Evolutionary conservation across 106 monocot species (phyloP).

Genomic region (Dendrobium huoshanense): DNA sequence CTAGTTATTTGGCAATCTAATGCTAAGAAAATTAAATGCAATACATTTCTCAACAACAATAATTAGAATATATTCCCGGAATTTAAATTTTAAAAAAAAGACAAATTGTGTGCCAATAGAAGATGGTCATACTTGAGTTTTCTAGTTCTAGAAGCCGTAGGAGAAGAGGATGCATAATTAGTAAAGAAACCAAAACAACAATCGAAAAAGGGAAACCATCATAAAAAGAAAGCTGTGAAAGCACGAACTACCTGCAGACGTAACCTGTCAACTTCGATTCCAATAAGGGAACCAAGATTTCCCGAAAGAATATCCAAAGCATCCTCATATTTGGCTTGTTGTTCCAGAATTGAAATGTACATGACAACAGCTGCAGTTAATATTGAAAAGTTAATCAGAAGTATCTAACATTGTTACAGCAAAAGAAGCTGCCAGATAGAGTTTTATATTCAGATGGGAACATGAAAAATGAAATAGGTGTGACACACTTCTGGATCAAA

Average conservation of each 20-base stretch:
- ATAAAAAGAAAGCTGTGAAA: neutral
- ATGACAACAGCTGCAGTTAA: conserved; percentile 59
- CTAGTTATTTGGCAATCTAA: too few relatives aligned
- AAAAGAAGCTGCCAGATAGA: neutral
- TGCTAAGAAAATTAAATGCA: neutral
- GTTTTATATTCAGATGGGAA: neutral
- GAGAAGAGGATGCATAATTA: neutral
- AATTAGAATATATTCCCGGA: neutral
- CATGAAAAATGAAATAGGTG: neutral
- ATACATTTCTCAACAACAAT: neutral
- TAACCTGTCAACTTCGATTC: conserved; percentile 84
- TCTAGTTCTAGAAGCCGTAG: neutral
- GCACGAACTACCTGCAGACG: conserved; percentile 82
- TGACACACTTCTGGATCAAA: neutral
- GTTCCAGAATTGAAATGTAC: conserved; percentile 91
- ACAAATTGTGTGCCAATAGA: neutral
- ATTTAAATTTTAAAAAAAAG: neutral
- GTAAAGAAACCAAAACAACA: neutral
- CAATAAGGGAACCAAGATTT: conserved; percentile 72
- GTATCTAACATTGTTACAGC: neutral
- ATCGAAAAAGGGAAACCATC: neutral
- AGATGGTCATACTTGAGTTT: neutral
- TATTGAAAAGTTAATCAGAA: neutral
- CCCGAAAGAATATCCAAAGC: conserved; percentile 85
- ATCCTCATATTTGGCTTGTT: conserved; percentile 73